Evolutionary conservation across 2,329 filamentous ascomycete species (phyloP), one percentile per base, ranked within the genome.

Genomic region (Fusarium graminum): DNA sequence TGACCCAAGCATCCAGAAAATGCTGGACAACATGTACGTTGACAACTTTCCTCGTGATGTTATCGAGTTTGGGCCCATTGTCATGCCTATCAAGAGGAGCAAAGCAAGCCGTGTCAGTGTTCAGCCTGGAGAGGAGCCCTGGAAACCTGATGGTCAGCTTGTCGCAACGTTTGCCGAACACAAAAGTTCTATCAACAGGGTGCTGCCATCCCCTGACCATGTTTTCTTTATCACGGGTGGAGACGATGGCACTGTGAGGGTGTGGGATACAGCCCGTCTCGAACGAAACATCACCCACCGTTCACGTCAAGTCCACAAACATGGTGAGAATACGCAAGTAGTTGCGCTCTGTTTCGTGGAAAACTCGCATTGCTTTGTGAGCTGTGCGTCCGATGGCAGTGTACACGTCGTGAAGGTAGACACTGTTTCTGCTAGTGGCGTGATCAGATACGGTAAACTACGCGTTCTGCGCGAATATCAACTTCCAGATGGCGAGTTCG

Each of bases 161-260:
- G 90, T 98, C 19, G 93, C 94, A 3, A 92, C 92, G 1, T 93
- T 98, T 73, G 88, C 92, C 2, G 95, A 99, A 75, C 95, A 99
- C 74, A 89, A 85, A 28, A 92, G 88, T 1, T 87, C 92, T 9
- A 88, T 98, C 66, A 97, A 91, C 73, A 88, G 94, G 11, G 87
- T 98, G 12, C 83, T 91, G 3, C 87, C 93, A 9, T 90, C 95
- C 3, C 93, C 94, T 1, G 95, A 99, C 74, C 94, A 99, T 75
- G 82, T 90, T 6, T 99, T 99, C 80, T 99, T 99, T 77, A 85
- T 97, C 56, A 98, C 95, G 1, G 94, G 90, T 8, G 94, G 94
- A 11, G 92, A 97, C 72, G 95, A 99, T 77, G 92, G 95, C 4
- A 88, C 87, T 8, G 92, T 97, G 56, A 97, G 92, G 74, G 86